Percentiles rank a stretch among this genome's conserved stretches.
phyloP scores from a whole-genome alignment of 2,329 filamentous ascomycete genomes.

The Penicillium frequentans region DNA sequence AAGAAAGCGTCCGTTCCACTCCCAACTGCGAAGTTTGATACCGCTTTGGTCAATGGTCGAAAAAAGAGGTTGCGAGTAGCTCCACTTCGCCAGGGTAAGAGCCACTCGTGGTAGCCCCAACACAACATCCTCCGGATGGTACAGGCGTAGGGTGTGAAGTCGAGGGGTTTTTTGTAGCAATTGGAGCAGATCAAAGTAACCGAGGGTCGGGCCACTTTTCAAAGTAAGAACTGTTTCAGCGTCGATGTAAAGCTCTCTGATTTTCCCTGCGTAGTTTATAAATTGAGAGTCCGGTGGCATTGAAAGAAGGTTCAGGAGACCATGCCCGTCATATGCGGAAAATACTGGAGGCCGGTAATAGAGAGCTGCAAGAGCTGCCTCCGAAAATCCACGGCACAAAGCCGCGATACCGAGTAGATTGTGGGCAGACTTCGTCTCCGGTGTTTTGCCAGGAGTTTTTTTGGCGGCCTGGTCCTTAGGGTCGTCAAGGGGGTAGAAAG shows the following conservation, averaged over 20 bases:
- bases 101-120: slow-evolving; percentile 33
- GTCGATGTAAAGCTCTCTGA: slow-evolving; percentile 69
- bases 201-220: slow-evolving; percentile 52
- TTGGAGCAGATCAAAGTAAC: slow-evolving; percentile 56
- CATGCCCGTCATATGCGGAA: slow-evolving; percentile 50
- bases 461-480: slow-evolving; percentile 12
- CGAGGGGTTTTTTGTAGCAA: slow-evolving; percentile 66
- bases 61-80: slow-evolving; percentile 67
- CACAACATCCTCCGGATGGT: slow-evolving; percentile 63
- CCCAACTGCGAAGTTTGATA: slow-evolving; percentile 51
- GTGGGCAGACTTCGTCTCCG: slow-evolving; percentile 19
- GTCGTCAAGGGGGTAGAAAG: slow-evolving; percentile 58
- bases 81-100: slow-evolving; percentile 56
- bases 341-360: slow-evolving; percentile 69
- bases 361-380: slow-evolving; percentile 71
- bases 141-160: slow-evolving; percentile 69
- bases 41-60: slow-evolving; percentile 56
- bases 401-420: slow-evolving; percentile 68
- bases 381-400: slow-evolving; percentile 64
- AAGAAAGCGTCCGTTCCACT: slow-evolving; percentile 56
- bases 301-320: slow-evolving; percentile 57
- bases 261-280: slow-evolving; percentile 69
- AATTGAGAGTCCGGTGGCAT: slow-evolving; percentile 49
- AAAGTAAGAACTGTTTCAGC: slow-evolving; percentile 58
- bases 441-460: neutral